These are phyloP conservation scores for Euphorbia corollata DNA, from an alignment of 441 rosid species.

Conservation along the genomic window DNA sequence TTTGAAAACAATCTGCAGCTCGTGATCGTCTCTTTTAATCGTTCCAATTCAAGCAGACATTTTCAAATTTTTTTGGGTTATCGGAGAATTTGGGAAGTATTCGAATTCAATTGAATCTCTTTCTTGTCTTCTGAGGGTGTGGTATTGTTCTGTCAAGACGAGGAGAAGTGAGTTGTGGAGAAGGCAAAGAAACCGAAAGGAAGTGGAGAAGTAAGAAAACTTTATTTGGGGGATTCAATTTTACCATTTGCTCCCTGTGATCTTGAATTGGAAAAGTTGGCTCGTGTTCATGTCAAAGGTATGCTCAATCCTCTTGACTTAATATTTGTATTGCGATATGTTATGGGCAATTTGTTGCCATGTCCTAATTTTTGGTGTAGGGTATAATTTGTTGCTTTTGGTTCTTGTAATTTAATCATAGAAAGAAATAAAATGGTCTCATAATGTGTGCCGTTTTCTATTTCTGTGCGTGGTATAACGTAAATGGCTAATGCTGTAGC, in stretches of 20 bases:
- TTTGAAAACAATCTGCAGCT: neutral
- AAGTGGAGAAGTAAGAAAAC: neutral
- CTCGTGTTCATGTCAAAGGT: slow-evolving; percentile 21
- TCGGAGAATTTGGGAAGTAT: neutral
- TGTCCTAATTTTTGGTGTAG: neutral
- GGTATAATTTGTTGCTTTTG: neutral
- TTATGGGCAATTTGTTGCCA: neutral
- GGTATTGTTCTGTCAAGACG: neutral
- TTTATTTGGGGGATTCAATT: neutral
- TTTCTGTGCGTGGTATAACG: neutral
- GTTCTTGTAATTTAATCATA: neutral
- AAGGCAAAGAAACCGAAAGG: neutral
- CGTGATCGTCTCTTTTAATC: neutral
- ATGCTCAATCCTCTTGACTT: slow-evolving; percentile 10
- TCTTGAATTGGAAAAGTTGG: neutral
- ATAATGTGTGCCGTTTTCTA: slow-evolving; percentile 2
- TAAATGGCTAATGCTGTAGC: no score
- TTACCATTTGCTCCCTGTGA: neutral
- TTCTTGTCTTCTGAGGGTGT: neutral
- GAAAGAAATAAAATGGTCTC: neutral
- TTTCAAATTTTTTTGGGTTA: neutral
- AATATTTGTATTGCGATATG: neutral
- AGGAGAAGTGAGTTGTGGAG: slow-evolving; percentile 6
- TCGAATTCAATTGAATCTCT: neutral
- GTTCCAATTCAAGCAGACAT: neutral